Base-by-base conservation (phyloP, 2,329 filamentous ascomycete genomes). In the Phoma herbarum region DNA sequence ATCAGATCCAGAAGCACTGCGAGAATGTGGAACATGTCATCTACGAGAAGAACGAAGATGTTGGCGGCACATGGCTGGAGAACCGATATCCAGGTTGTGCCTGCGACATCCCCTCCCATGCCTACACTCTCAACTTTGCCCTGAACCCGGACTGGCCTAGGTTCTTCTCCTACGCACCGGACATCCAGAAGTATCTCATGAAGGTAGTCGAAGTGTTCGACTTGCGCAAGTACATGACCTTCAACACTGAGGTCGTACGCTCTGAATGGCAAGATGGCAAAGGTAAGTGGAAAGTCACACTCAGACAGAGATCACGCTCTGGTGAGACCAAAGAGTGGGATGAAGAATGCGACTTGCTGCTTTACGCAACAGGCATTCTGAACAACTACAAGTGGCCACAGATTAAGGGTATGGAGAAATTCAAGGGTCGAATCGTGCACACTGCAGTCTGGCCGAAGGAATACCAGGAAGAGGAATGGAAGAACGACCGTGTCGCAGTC, bases 221-320 rank as follows among this genome's bases (percentile, higher is more conserved):
- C 42, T 72, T 85, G 3, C 75, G 79, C 42, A 83, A 84, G 60
- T 83, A 83, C 68, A 84, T 85, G 81, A 80, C 70, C 2, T 84
- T 85, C 72, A 79, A 81, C 54, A 81, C 79, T 9, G 76, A 82
- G 61, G 78, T 84, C 12, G 69, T 78, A 0, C 79, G 79, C 4
- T 78, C 79, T 20, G 79, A 80, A 48, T 85, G 82, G 83, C 73
- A 82, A 48, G 81, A 84, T 20, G 75, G 80, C 1, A 69, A 67
- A 4, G 83, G 82, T 4, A 75, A 82, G 61, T 85, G 83, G 83
- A 77, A 74, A 9, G 79, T 85, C 12, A 81, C 79, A 37, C 69
- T 84, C 5, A 72, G 74, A n/a, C 76, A 84, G 56, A 78, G 65
- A 5, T 67, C 65, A 23, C 52, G 74, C 10, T 75, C 73, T 0